Evolutionary conservation across 805 yeast species (phyloP).

Genomic region (Nakazawaea ernobii): DNA sequence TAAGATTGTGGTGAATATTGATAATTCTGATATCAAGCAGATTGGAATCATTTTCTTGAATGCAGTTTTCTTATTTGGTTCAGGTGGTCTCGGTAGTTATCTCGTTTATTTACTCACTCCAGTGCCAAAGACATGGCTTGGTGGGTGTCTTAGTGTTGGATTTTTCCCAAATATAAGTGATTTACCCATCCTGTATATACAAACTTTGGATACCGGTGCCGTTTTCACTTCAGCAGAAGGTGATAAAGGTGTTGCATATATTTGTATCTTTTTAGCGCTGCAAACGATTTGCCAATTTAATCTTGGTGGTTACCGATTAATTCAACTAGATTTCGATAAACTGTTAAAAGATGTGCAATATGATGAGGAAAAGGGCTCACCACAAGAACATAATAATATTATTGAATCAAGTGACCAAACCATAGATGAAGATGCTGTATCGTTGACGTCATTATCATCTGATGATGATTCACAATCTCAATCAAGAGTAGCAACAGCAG

Average conservation of each 20-base stretch:
- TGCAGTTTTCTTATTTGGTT: constrained; percentile 35
- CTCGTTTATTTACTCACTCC: constrained; percentile 42
- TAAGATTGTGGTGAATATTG: constrained; percentile 62
- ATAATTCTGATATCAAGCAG: constrained; percentile 61
- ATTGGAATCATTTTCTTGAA: constrained; percentile 60
- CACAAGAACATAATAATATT: constrained; percentile 13
- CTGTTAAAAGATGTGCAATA: constrained; percentile 17
- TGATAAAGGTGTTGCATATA: constrained; percentile 75
- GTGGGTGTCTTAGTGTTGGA: constrained; percentile 70
- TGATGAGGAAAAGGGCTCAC: constrained; percentile 19
- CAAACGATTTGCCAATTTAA: constrained; percentile 68
- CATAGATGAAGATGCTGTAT: not conserved
- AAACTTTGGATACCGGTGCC: constrained; percentile 61
- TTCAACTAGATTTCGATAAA: constrained; percentile 60
- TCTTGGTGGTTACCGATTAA: constrained; percentile 64
- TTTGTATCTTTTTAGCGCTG: constrained; percentile 67
- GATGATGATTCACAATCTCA: not conserved
- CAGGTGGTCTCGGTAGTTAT: constrained; percentile 39
- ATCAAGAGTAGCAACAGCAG: too few species aligned
- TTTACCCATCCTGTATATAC: constrained; percentile 78
- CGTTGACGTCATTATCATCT: constrained; percentile 2
- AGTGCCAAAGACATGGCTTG: constrained; percentile 68
- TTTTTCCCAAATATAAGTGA: constrained; percentile 77
- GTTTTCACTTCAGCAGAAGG: constrained; percentile 56
- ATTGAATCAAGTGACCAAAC: constrained; percentile 13